Evolutionary conservation across 352 stramenopile genomes (phyloP).

Genomic region (Phytophthora citrophthora): DNA sequence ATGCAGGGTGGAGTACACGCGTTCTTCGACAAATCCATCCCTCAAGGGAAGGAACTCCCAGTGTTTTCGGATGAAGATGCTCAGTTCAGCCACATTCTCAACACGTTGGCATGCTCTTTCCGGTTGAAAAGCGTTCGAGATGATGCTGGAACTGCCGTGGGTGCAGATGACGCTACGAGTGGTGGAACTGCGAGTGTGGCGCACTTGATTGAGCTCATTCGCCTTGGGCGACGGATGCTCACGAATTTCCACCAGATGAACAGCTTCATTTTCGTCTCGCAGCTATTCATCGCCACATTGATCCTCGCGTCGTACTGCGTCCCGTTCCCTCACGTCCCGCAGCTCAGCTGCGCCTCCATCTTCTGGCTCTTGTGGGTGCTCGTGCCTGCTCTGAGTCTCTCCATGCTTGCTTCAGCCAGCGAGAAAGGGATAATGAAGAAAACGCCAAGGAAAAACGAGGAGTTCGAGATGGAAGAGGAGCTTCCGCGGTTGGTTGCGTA

Average conservation of each 20-base stretch:
- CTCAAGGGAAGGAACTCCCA: slow-evolving; percentile 58
- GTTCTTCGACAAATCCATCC: slow-evolving; percentile 75
- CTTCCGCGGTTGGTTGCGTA: slow-evolving; percentile 64
- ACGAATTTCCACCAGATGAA: slow-evolving; percentile 88
- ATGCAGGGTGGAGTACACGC: slow-evolving; percentile 70
- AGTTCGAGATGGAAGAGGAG: slow-evolving; percentile 65
- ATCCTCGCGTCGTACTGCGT: slow-evolving; percentile 72
- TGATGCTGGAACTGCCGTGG: slow-evolving; percentile 3
- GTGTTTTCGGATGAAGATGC: slow-evolving; percentile 78
- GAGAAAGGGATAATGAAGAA: slow-evolving; percentile 85
- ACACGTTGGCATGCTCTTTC: slow-evolving; percentile 82
- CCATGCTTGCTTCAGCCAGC: slow-evolving; percentile 75
- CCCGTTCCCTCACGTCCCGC: slow-evolving; percentile 79
- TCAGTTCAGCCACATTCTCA: slow-evolving; percentile 85
- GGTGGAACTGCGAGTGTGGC: slow-evolving; percentile 54
- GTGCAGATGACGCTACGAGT: slow-evolving; percentile 33
- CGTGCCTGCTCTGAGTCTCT: slow-evolving; percentile 75
- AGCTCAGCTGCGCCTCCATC: slow-evolving; percentile 78
- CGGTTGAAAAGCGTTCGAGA: slow-evolving; percentile 49
- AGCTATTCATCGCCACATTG: slow-evolving; percentile 80
- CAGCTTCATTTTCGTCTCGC: slow-evolving; percentile 86
- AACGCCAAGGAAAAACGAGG: slow-evolving; percentile 87
- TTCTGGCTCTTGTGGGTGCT: slow-evolving; percentile 87
- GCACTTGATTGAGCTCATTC: slow-evolving; percentile 83
- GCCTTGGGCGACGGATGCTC: slow-evolving; percentile 77